phyloP scores from a whole-genome alignment of 148 eudicot species.

The Rhododendron henanense region DNA sequence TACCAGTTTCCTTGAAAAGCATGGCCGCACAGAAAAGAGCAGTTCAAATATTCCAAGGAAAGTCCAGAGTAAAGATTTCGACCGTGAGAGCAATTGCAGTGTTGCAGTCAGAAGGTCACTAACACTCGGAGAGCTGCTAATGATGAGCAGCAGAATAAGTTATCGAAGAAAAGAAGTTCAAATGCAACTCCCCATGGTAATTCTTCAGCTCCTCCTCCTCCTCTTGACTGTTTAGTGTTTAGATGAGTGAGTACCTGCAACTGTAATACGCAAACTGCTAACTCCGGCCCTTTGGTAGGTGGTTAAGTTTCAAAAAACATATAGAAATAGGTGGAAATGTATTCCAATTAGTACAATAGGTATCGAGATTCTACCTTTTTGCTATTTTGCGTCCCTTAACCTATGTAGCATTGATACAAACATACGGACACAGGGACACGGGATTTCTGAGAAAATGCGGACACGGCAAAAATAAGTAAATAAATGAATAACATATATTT shows the following conservation, averaged over 20 bases:
- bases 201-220: background rate
- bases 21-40: slow-evolving; percentile 18
- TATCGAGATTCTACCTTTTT: background rate
- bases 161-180: slow-evolving; percentile 46
- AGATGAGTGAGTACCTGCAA: background rate
- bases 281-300: background rate
- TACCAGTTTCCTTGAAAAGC: slow-evolving; percentile 30
- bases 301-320: background rate
- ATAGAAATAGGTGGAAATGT: background rate
- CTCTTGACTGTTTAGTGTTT: background rate
- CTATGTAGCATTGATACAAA: background rate
- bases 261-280: background rate
- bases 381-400: background rate
- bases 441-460: background rate
- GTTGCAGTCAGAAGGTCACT: slow-evolving; percentile 43
- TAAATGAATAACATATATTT: too few species aligned
- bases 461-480: too few species aligned
- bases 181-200: slow-evolving; percentile 47
- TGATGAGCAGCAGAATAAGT: slow-evolving; percentile 77
- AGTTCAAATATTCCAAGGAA: slow-evolving; percentile 17
- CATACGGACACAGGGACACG: background rate
- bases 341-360: background rate
- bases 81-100: slow-evolving; percentile 28
- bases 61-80: slow-evolving; percentile 18
- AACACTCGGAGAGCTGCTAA: slow-evolving; percentile 80